A percentile compares a stretch with the other conserved stretches of the same genome.
phyloP scores from a whole-genome alignment of 352 stramenopile genomes.

The Phytophthora tubulina region DNA sequence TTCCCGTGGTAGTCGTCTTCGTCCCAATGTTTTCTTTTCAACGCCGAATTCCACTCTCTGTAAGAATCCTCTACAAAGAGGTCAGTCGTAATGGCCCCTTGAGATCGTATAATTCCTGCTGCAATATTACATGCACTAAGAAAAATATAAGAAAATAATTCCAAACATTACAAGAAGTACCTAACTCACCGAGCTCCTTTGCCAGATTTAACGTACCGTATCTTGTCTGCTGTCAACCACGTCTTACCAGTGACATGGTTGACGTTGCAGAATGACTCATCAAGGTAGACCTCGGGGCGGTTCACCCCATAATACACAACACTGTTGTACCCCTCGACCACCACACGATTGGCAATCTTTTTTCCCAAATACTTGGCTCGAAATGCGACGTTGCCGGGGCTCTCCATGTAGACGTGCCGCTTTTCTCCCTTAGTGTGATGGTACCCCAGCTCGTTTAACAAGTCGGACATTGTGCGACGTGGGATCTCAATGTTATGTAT shows the following conservation, averaged over 20 bases:
- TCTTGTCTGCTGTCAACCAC: conserved; percentile 26
- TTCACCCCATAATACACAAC: conserved; percentile 4
- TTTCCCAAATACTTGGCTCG: conserved; percentile 15
- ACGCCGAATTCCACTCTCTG: conserved; percentile 11
- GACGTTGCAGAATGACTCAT: conserved; percentile 36
- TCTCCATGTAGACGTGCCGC: conserved; percentile 32
- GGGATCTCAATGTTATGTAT: background rate
- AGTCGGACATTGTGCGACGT: conserved; percentile 6
- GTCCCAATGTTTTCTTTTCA: conserved; percentile 3
- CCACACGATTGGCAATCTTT: conserved; percentile 22
- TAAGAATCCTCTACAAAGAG: conserved; percentile 7
- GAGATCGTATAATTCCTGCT: background rate
- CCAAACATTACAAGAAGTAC: background rate
- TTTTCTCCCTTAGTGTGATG: conserved; percentile 26
- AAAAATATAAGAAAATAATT: background rate
- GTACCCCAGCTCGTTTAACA: conserved; percentile 17
- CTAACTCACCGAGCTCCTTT: conserved; percentile 19
- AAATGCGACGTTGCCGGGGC: conserved; percentile 15
- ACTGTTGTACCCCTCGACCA: background rate
- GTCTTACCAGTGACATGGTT: conserved; percentile 35
- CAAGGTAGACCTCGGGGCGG: conserved; percentile 20
- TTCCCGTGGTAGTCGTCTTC: conserved; percentile 18
- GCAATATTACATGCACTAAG: conserved; percentile 18
- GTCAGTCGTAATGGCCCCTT: background rate
- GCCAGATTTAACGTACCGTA: conserved; percentile 7